Evolutionary conservation across 2,329 filamentous ascomycete genomes (phyloP).

Genomic region (Paradendryphiella salina): DNA sequence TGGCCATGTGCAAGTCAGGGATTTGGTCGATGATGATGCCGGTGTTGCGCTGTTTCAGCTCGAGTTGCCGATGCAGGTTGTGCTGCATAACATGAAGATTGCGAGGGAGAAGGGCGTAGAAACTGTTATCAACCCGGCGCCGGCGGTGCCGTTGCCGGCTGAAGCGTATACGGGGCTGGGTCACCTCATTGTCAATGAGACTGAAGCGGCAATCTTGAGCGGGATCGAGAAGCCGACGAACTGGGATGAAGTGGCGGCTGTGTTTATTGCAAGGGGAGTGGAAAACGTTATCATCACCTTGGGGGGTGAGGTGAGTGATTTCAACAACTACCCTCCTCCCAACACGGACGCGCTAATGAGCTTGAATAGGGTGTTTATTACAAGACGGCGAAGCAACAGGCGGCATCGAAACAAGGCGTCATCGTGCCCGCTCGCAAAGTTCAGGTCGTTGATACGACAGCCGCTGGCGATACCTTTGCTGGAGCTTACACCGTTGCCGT

Average conservation of each 20-base stretch:
- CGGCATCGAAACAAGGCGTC: conserved; percentile 47
- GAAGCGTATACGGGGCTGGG: conserved; percentile 68
- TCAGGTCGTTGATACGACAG: conserved; percentile 87
- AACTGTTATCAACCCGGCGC: conserved; percentile 82
- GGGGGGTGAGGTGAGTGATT: conserved; percentile 66
- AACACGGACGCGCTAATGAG: conserved; percentile 24
- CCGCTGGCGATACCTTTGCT: conserved; percentile 92
- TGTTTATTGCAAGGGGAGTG: conserved; percentile 71
- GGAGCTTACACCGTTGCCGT: conserved; percentile 80
- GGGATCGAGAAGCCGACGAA: conserved; percentile 49
- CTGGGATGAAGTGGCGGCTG: conserved; percentile 41
- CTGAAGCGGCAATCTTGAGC: conserved; percentile 76
- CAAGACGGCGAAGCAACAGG: conserved; percentile 52
- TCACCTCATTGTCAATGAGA: conserved; percentile 89
- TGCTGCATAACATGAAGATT: conserved; percentile 44
- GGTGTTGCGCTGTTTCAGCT: conserved; percentile 53
- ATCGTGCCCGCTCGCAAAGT: conserved; percentile 68
- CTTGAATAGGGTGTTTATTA: conserved; percentile 45
- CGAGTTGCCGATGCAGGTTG: conserved; percentile 51
- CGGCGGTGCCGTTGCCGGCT: conserved; percentile 67
- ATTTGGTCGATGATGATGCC: conserved; percentile 48
- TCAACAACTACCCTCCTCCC: too few relatives aligned
- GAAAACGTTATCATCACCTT: conserved; percentile 81
- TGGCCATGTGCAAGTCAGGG: conserved; percentile 43
- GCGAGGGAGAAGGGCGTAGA: conserved; percentile 42